Percentiles rank a stretch among this genome's conserved stretches.
Conservation (phyloP, 169 alveolate species). For the Amoebophrya sp. region DNA sequence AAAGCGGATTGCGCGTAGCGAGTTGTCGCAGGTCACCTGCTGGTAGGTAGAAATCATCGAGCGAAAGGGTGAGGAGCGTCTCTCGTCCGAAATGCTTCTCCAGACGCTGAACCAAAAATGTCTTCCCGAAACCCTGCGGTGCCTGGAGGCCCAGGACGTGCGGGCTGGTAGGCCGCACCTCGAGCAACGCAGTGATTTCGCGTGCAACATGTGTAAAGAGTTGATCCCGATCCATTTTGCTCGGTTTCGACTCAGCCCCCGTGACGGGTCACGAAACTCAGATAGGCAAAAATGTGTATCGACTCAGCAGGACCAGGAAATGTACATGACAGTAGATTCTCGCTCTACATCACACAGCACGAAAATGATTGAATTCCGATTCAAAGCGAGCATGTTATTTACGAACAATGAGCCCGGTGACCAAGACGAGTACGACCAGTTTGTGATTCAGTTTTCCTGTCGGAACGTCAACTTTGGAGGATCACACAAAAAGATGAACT, state of each 20-base stretch:
- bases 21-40: neutral
- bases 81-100: neutral
- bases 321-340: neutral
- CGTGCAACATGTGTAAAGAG: neutral
- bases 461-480: neutral
- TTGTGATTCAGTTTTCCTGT: too few species aligned
- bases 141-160: neutral
- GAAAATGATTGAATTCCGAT: neutral
- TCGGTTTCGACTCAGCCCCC: neutral
- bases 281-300: neutral
- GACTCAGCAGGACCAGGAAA: neutral
- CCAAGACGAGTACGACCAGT: too few species aligned
- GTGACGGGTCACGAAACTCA: neutral
- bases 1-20: neutral
- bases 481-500: neutral
- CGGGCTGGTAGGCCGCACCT: neutral
- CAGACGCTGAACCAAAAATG: neutral
- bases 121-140: neutral
- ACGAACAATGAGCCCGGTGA: too few species aligned
- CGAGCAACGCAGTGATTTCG: neutral
- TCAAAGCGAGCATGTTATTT: neutral
- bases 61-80: neutral
- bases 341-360: neutral
- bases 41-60: neutral
- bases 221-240: neutral